Evolutionary conservation across 108 stramenopile species (phyloP).

Genomic region (Skeletonema costatum): DNA sequence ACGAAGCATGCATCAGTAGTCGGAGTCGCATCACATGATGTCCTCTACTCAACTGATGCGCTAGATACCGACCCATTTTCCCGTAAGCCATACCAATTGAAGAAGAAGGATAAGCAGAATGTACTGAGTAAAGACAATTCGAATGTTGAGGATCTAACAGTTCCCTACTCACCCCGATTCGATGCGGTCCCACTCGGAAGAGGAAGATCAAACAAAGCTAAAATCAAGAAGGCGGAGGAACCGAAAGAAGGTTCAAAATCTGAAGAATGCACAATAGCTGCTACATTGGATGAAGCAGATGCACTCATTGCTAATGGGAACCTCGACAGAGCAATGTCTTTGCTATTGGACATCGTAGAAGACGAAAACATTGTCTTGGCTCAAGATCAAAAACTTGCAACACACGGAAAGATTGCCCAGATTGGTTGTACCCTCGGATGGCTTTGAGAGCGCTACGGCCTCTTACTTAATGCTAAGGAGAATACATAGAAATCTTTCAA

Average conservation of each 20-base stretch:
- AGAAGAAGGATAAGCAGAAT: neutral
- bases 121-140: neutral
- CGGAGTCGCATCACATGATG: conserved; percentile 81
- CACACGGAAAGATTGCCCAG: conserved; percentile 32
- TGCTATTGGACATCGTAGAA: conserved; percentile 35
- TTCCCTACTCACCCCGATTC: conserved; percentile 12
- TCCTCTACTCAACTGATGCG: conserved; percentile 49
- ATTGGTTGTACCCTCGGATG: conserved; percentile 28
- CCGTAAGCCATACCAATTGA: conserved; percentile 28
- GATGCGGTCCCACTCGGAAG: conserved; percentile 20
- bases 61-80: conserved; percentile 24
- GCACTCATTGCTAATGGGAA: conserved; percentile 17
- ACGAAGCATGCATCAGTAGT: conserved; percentile 58
- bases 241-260: conserved; percentile 3
- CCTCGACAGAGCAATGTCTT: conserved; percentile 31
- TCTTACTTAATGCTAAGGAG: too few relatives aligned
- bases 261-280: neutral
- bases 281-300: conserved; percentile 23
- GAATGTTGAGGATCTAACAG: conserved; percentile 18
- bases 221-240: conserved; percentile 11
- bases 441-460: conserved; percentile 20
- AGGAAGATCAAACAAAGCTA: conserved; percentile 17
- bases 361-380: conserved; percentile 10
- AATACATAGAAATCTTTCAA: too few relatives aligned
- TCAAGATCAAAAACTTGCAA: conserved; percentile 27